Evolutionary conservation across 352 stramenopile genomes (phyloP).

Genomic region (Globisporangium irregulare): DNA sequence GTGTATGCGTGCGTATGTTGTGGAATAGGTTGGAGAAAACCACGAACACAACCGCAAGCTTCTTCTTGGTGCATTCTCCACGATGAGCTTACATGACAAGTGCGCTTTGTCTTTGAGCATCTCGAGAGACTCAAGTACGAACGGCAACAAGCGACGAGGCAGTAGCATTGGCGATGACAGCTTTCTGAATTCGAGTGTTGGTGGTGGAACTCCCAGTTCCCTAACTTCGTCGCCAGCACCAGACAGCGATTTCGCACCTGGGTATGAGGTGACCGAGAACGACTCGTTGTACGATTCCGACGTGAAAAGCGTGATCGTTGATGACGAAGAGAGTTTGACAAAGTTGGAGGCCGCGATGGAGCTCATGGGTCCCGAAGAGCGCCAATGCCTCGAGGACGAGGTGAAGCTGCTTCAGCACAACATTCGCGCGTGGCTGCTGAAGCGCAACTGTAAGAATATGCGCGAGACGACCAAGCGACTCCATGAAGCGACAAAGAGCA

Average conservation of each 20-base stretch:
- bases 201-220: slow-evolving; percentile 15
- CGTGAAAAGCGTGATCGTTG: slow-evolving; percentile 82
- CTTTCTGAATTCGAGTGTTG: slow-evolving; percentile 21
- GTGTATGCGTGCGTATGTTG: background rate
- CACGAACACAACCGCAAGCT: slow-evolving; percentile 84
- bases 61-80: slow-evolving; percentile 80
- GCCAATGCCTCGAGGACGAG: slow-evolving; percentile 83
- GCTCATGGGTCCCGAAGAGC: slow-evolving; percentile 84
- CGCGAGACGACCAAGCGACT: slow-evolving; percentile 82
- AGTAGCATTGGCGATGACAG: slow-evolving; percentile 61
- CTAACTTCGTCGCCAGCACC: slow-evolving; percentile 12
- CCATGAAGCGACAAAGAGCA: slow-evolving; percentile 65
- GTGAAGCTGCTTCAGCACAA: slow-evolving; percentile 85
- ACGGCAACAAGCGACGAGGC: slow-evolving; percentile 37
- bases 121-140: slow-evolving; percentile 44
- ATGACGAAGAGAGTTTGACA: slow-evolving; percentile 69
- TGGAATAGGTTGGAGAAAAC: slow-evolving; percentile 55
- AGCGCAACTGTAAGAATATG: slow-evolving; percentile 87
- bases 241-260: slow-evolving; percentile 24
- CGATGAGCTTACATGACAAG: slow-evolving; percentile 88
- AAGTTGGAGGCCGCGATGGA: slow-evolving; percentile 83
- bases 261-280: slow-evolving; percentile 29
- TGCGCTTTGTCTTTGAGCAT: slow-evolving; percentile 81
- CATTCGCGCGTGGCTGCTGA: slow-evolving; percentile 83
- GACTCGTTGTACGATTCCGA: slow-evolving; percentile 60